These are phyloP conservation scores for Rehmannia glutinosa DNA, from an alignment of 257 asterid species.

Conservation along the genomic window DNA sequence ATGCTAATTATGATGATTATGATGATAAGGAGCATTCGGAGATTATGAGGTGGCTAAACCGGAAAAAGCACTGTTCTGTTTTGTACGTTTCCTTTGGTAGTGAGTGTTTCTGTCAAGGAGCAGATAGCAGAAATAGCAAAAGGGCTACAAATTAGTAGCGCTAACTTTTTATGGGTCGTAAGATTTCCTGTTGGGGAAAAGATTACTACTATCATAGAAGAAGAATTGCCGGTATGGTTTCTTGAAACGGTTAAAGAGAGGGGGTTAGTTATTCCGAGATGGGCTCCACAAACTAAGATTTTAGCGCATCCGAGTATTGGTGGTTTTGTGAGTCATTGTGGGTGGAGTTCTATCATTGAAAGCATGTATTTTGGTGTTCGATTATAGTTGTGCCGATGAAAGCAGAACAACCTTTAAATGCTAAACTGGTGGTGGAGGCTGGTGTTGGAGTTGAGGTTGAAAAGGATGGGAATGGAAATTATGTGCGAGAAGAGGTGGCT, in stretches of 20 bases:
- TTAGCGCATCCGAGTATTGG: constrained; percentile 28
- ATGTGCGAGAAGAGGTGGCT: constrained; percentile 13
- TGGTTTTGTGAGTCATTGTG: constrained; percentile 34
- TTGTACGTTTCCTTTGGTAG: constrained; percentile 37
- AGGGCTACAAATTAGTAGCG: constrained; percentile 17
- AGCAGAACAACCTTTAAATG: constrained; percentile 25
- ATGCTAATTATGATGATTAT: not conserved
- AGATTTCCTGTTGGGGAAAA: constrained; percentile 23
- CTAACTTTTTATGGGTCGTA: constrained; percentile 30
- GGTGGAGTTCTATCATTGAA: constrained; percentile 31
- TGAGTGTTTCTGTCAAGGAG: constrained; percentile 26
- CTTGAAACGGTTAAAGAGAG: constrained; percentile 23
- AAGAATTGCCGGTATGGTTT: constrained; percentile 15
- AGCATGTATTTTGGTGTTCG: constrained; percentile 26
- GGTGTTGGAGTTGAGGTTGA: constrained; percentile 26
- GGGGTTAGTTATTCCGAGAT: constrained; percentile 3
- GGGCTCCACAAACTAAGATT: constrained; percentile 33
- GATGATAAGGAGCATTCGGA: not conserved
- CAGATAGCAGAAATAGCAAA: constrained; percentile 27
- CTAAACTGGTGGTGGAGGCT: constrained; percentile 18
- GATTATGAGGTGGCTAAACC: constrained; percentile 29
- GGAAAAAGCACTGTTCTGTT: constrained; percentile 13
- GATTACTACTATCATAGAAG: not conserved
- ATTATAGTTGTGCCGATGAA: constrained; percentile 31
- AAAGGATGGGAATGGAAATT: constrained; percentile 22